phyloP scores from a whole-genome alignment of 371 early-diverging fungal species.

The Mortierella sp. region DNA sequence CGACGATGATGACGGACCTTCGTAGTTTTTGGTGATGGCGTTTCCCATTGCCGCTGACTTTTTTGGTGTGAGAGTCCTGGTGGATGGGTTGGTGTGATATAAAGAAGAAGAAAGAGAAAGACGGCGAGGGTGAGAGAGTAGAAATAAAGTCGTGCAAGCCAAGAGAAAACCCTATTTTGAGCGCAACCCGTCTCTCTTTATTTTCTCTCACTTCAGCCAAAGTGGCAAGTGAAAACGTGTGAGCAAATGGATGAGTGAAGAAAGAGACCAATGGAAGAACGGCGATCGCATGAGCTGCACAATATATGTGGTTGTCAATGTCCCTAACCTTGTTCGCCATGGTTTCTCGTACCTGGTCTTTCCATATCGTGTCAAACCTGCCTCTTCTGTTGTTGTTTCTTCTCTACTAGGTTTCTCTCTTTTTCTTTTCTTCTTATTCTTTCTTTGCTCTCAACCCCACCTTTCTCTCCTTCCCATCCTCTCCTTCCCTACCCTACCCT shows the following conservation, averaged over 20 bases:
- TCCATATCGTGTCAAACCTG: background rate
- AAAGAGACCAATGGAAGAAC: background rate
- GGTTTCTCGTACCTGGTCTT: background rate
- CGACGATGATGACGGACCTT: conserved; percentile 31
- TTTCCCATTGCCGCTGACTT: conserved; percentile 44
- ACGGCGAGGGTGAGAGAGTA: background rate
- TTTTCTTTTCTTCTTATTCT: background rate
- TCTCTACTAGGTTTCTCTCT: background rate
- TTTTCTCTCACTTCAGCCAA: background rate
- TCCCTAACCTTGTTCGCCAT: background rate
- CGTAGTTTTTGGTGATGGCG: conserved; percentile 59
- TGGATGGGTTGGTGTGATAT: background rate
- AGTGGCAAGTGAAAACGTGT: no score
- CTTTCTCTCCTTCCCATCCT: background rate
- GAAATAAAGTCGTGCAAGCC: conserved; percentile 8
- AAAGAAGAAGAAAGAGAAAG: background rate
- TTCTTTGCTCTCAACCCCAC: background rate
- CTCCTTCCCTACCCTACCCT: background rate
- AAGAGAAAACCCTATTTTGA: conserved; percentile 4
- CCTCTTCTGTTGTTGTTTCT: background rate
- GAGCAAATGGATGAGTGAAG: background rate
- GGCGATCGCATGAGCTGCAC: background rate
- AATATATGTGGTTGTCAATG: background rate
- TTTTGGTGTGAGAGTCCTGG: background rate
- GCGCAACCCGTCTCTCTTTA: no score